phyloP scores from a whole-genome alignment of 2,329 filamentous ascomycete genomes.

The Fusarium nodosum region DNA sequence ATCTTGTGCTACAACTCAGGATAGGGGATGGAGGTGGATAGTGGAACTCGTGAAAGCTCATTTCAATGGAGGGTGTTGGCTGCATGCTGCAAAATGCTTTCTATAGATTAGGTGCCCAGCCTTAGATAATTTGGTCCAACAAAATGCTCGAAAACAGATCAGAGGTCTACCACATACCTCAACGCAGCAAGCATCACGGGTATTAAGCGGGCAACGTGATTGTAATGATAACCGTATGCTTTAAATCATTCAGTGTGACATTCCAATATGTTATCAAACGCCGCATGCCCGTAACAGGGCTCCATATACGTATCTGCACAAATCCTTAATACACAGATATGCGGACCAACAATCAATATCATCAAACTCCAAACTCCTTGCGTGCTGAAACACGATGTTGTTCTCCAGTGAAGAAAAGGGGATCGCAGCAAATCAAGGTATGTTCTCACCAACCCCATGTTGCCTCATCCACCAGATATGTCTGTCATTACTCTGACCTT shows the following conservation, averaged over 20 bases:
- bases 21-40: neutral
- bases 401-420: neutral
- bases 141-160: neutral
- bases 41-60: neutral
- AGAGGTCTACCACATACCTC: neutral
- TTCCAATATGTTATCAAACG: neutral
- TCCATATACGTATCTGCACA: neutral
- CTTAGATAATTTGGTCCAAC: neutral
- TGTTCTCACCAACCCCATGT: slow-evolving; percentile 33
- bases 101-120: neutral
- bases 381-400: slow-evolving; percentile 32
- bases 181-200: neutral
- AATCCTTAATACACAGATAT: neutral
- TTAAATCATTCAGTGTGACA: neutral
- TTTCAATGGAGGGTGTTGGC: too few species aligned
- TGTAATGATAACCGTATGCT: neutral
- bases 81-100: neutral
- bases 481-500: neutral
- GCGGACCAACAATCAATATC: neutral
- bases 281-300: neutral
- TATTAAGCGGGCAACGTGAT: too few species aligned
- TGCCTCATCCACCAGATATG: slow-evolving; percentile 12
- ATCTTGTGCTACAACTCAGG: slow-evolving; percentile 26
- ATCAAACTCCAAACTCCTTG: slow-evolving; percentile 34
- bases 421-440: slow-evolving; percentile 6